A percentile compares a stretch with the other conserved stretches of the same genome.
These are phyloP conservation scores for Magnolia kwangsiensis DNA, from an alignment of 164 flowering plant genomes.

Conservation along the genomic window DNA sequence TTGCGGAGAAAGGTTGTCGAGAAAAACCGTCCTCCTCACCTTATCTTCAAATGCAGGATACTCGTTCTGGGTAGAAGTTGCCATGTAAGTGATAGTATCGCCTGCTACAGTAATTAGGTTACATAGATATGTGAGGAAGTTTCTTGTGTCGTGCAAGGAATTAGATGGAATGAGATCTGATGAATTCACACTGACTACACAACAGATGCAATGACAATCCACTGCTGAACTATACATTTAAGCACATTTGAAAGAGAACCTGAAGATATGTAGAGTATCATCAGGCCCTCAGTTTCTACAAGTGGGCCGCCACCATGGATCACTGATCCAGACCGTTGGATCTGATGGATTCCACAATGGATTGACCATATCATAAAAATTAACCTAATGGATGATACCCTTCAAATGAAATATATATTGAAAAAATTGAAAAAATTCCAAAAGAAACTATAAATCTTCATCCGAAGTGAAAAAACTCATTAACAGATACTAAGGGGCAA, in stretches of 20 bases:
- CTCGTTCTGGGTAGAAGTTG: conserved; percentile 23
- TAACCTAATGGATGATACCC: too few species aligned
- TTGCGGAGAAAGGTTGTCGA: conserved; percentile 60
- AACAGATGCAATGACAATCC: background rate
- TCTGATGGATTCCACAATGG: too few species aligned
- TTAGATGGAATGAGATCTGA: background rate
- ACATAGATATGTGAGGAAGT: background rate
- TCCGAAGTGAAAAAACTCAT: too few species aligned
- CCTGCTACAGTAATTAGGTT: background rate
- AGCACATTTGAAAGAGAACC: background rate
- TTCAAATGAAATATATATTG: too few species aligned
- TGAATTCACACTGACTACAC: background rate
- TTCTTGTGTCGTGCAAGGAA: background rate
- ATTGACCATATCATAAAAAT: too few species aligned
- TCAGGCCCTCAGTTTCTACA: background rate
- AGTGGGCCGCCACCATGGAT: background rate
- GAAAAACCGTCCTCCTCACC: conserved; percentile 58
- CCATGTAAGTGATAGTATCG: conserved; percentile 6
- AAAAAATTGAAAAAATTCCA: too few species aligned
- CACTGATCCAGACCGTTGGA: background rate
- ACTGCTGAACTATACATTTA: background rate
- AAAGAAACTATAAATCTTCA: too few species aligned
- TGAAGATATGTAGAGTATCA: background rate
- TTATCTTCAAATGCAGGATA: conserved; percentile 55
- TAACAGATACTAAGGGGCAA: too few species aligned